These are phyloP conservation scores for Rhizophagus prolifer DNA, from an alignment of 192 early-diverging fungal species.

Conservation along the genomic window DNA sequence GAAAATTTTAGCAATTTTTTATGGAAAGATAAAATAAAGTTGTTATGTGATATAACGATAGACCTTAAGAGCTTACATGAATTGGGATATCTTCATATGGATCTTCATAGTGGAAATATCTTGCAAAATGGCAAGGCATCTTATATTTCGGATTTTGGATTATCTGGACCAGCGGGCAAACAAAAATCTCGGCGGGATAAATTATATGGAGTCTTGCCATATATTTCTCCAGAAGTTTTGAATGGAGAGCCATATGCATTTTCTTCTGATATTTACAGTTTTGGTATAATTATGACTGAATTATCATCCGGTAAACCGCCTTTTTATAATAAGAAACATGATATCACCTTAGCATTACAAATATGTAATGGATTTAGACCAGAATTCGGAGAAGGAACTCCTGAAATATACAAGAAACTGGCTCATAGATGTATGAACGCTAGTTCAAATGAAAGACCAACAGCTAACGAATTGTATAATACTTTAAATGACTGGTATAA, in stretches of 20 bases:
- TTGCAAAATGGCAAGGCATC: neutral
- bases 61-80: neutral
- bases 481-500: no score
- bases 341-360: neutral
- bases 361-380: neutral
- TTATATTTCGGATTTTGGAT: constrained; percentile 39
- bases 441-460: neutral
- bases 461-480: no score
- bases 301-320: constrained; percentile 40
- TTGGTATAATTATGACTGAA: constrained; percentile 43
- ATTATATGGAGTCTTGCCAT: constrained; percentile 38
- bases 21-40: neutral
- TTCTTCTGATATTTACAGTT: constrained; percentile 39
- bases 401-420: neutral
- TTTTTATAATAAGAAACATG: neutral
- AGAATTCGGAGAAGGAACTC: neutral
- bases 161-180: constrained; percentile 36
- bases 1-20: neutral
- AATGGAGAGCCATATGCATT: constrained; percentile 31
- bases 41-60: neutral
- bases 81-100: neutral
- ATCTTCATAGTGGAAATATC: neutral
- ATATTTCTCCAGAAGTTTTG: constrained; percentile 39
- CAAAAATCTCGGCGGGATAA: constrained; percentile 31
- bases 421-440: neutral